Base-by-base conservation (phyloP, 192 early-diverging fungal genomes). In the Backusella mclennaniae region DNA sequence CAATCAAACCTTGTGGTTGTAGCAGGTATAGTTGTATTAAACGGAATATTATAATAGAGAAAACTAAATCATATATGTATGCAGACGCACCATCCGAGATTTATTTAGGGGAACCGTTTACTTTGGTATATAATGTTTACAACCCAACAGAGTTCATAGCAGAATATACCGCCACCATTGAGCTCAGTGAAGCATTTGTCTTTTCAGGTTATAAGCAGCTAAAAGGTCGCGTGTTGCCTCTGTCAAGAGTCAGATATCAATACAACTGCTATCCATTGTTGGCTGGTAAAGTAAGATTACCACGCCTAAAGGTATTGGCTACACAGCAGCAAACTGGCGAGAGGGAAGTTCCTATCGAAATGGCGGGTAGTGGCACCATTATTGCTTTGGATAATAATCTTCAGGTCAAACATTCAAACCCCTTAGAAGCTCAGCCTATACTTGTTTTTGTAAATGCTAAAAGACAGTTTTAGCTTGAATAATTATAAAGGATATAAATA, bases 171-270 rank as follows among this genome's bases (percentile, higher is more conserved):
- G 85, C 88, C 42, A 71, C 84, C 4, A 86, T 93, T 11, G 93
- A 94, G 73, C 76, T 89, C 0, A 83, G 88, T 11, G 94, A 95
- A 17, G 85, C 86, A 19, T 95, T 94, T 83, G 92, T 94, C 1
- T 94, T 92, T 77, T 83, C 90, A 11, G 94, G 94, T 21, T 88
- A 87, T 29, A 93, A 93, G 80, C 89, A 89, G 66, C 76, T 86
- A 2, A 76, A 80, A 6, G 75, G 90, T 38, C 84, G 83, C 9
- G 71, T 95, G 0, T 84, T 93, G 3, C 92, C 93, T 0, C 81
- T 90, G 12, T 81, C 87, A 5, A 81, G 76, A 6, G 73, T 82
- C 31, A 73, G 49, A 0, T 81, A 95, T 52, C 77, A 84, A 69
- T 89, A 87, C 76, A 90, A 85, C 56, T 89, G 87, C 76, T 87